Evolutionary conservation across 176 grass and related monocot genomes (phyloP).

Genomic region (Bolboschoenus planiculmis): DNA sequence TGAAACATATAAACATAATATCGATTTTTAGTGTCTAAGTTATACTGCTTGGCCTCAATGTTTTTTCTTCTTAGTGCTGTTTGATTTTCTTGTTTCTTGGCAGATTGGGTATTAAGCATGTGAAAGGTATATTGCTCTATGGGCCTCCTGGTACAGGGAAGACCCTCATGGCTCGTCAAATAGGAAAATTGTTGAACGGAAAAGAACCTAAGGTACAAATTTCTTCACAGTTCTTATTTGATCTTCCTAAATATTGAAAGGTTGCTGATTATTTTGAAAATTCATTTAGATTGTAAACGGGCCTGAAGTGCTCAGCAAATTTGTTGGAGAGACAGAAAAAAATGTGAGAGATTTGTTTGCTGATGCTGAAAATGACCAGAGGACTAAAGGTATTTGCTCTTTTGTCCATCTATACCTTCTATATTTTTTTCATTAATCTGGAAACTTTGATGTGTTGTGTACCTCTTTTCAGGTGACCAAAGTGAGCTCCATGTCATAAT

Average conservation of each 20-base stretch:
- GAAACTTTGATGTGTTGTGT: background rate
- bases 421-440: background rate
- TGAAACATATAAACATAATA: background rate
- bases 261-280: background rate
- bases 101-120: slow-evolving; percentile 93
- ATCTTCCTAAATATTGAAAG: background rate
- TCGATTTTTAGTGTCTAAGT: background rate
- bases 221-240: slow-evolving; percentile 14
- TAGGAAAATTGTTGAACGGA: slow-evolving; percentile 93
- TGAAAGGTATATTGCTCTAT: slow-evolving; percentile 90
- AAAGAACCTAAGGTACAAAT: slow-evolving; percentile 82
- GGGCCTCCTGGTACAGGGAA: slow-evolving; percentile 98
- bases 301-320: slow-evolving; percentile 92
- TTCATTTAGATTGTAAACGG: slow-evolving; percentile 65
- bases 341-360: slow-evolving; percentile 97
- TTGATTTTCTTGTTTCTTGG: background rate
- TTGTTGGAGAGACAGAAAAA: slow-evolving; percentile 97
- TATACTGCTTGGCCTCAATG: slow-evolving; percentile 6
- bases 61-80: background rate
- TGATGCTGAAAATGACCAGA: slow-evolving; percentile 92
- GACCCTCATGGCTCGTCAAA: slow-evolving; percentile 98
- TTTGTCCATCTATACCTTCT: background rate
- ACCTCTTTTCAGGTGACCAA: slow-evolving; percentile 56
- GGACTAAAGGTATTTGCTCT: slow-evolving; percentile 36
- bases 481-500: slow-evolving; percentile 97